A percentile compares a stretch with the other conserved stretches of the same genome.
Conservation (phyloP, 306 rosid species). For the Cicer yamashitae region DNA sequence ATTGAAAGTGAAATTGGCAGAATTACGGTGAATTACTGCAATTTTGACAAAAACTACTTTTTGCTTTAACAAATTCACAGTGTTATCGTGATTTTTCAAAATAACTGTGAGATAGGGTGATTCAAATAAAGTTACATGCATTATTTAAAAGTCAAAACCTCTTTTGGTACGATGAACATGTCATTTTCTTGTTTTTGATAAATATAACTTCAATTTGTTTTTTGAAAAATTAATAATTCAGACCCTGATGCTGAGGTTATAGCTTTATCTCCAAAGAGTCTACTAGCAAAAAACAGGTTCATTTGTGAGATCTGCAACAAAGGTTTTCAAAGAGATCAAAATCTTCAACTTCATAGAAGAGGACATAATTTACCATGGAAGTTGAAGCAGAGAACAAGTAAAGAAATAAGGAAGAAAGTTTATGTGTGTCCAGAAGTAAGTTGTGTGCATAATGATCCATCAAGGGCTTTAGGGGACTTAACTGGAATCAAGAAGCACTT, state of each 20-base stretch:
- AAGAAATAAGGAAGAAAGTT: constrained; percentile 86
- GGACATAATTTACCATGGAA: constrained; percentile 99
- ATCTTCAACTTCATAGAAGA: constrained; percentile 95
- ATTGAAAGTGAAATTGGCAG: too few species aligned
- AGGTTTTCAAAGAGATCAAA: constrained; percentile 95
- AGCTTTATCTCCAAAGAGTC: constrained; percentile 82
- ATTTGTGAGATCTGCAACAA: constrained; percentile 92
- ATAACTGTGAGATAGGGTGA: too few species aligned
- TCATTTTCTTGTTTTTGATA: constrained; percentile 17
- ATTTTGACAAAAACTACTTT: too few species aligned
- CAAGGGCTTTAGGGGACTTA: constrained; percentile 90
- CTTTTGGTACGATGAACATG: neutral
- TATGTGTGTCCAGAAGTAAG: constrained; percentile 87
- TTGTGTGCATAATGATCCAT: constrained; percentile 93
- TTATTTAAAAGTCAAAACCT: too few species aligned
- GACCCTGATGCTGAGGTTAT: constrained; percentile 98
- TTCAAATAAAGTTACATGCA: too few species aligned
- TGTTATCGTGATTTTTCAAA: too few species aligned
- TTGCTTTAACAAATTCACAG: too few species aligned
- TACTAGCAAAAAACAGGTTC: constrained; percentile 85
- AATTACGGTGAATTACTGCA: too few species aligned
- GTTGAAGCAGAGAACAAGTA: constrained; percentile 81
- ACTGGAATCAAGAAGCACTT: constrained; percentile 98
- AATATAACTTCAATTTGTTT: too few species aligned
- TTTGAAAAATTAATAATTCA: constrained; percentile 11